Conservation (phyloP, 2,329 filamentous ascomycete genomes). For the Sporothrix schenckii region DNA sequence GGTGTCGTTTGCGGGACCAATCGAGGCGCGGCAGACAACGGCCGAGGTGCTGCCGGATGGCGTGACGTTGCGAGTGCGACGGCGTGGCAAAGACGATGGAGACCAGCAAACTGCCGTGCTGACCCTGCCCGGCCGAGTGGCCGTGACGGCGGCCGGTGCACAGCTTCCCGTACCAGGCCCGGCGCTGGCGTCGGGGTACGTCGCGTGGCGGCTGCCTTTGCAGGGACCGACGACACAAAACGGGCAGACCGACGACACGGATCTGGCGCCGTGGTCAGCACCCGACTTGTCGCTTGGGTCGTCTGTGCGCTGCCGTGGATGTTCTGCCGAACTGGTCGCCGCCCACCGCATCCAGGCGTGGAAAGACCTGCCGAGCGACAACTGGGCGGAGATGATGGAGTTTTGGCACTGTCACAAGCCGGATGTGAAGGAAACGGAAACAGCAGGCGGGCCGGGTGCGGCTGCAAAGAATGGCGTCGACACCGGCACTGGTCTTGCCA, state of each 20-base stretch:
- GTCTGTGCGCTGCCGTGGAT: constrained; percentile 50
- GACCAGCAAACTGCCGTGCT: constrained; percentile 40
- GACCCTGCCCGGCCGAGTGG: constrained; percentile 50
- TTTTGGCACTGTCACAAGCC: constrained; percentile 99
- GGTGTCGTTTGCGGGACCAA: constrained; percentile 51
- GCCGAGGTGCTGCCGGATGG: constrained; percentile 52
- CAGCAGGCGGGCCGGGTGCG: constrained; percentile 4
- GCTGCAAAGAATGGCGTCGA: constrained; percentile 36
- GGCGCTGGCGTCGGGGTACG: constrained; percentile 39
- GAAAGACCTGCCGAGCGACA: constrained; percentile 94
- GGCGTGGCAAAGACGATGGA: constrained; percentile 46
- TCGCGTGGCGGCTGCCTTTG: constrained; percentile 57
- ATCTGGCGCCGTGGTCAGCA: constrained; percentile 59
- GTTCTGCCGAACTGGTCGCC: constrained; percentile 46
- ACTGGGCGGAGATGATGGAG: constrained; percentile 99
- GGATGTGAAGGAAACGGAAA: constrained; percentile 38
- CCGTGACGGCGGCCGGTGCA: constrained; percentile 41
- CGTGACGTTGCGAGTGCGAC: constrained; percentile 47
- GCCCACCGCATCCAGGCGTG: constrained; percentile 57
- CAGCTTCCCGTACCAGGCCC: constrained; percentile 38
- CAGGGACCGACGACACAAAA: not conserved
- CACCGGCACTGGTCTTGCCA: constrained; percentile 50
- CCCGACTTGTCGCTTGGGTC: constrained; percentile 48
- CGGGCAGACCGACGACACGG: constrained; percentile 32
- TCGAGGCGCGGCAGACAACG: constrained; percentile 47